Evolutionary conservation across 345 rosid species (phyloP).

Genomic region (Streptanthus diversifolius): DNA sequence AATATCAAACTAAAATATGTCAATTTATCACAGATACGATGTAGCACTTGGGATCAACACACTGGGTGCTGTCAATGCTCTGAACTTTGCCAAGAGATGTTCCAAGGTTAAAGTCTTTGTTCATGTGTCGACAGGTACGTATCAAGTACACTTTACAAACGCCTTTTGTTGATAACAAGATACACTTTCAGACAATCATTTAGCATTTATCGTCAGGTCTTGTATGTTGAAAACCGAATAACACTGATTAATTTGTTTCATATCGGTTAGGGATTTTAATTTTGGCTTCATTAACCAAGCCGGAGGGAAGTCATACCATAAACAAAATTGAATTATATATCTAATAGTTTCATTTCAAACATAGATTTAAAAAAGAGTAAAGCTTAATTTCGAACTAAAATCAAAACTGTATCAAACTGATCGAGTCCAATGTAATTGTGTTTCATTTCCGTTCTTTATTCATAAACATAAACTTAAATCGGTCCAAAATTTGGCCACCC

Average conservation of each 20-base stretch:
- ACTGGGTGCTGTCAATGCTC: conserved; percentile 43
- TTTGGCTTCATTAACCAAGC: neutral
- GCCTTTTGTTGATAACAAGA: too few relatives aligned
- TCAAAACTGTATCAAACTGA: neutral
- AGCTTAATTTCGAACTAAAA: neutral
- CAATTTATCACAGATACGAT: conserved; percentile 32
- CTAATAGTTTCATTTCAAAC: neutral
- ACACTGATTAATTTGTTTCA: neutral
- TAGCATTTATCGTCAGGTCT: neutral
- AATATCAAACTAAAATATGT: neutral
- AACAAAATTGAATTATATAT: neutral
- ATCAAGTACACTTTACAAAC: too few relatives aligned
- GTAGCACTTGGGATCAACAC: conserved; percentile 51
- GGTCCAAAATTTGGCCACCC: neutral
- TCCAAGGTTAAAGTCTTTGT: conserved; percentile 31
- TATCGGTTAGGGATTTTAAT: neutral
- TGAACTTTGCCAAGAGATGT: conserved; percentile 54
- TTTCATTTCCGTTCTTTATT: neutral
- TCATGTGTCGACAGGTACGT: conserved; percentile 80
- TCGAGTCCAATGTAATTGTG: neutral
- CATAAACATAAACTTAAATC: neutral
- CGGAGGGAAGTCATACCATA: neutral
- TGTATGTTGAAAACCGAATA: neutral
- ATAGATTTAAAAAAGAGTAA: neutral
- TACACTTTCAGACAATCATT: neutral